Evolutionary conservation across 768 basidiomycete species (phyloP).

Genomic region (Hypsizygus marmoreus): DNA sequence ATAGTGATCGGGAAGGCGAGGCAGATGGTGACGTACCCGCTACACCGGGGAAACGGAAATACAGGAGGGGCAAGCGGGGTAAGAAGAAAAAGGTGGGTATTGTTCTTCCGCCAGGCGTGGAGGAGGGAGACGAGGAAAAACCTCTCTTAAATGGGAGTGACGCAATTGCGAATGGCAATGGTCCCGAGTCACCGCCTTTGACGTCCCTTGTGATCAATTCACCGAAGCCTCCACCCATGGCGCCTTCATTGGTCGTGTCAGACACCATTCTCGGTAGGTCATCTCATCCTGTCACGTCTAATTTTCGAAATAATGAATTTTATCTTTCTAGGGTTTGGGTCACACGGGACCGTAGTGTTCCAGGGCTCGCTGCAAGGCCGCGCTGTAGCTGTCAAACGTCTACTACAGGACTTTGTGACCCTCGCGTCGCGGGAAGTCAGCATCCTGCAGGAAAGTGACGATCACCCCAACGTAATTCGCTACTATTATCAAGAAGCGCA

Average conservation of each 20-base stretch:
- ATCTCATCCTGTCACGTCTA: neutral
- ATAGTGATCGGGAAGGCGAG: conserved; percentile 54
- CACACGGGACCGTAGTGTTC: conserved; percentile 95
- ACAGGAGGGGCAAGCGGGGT: conserved; percentile 51
- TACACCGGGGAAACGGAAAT: conserved; percentile 48
- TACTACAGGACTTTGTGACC: conserved; percentile 93
- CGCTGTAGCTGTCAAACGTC: conserved; percentile 96
- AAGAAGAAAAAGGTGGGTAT: conserved; percentile 52
- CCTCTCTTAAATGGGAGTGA: conserved; percentile 26
- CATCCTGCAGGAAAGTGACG: conserved; percentile 94
- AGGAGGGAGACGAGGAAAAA: conserved; percentile 31
- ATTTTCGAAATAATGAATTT: conserved; percentile 7
- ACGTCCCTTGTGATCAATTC: conserved; percentile 26
- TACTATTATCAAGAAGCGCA: conserved; percentile 97
- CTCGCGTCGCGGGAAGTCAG: conserved; percentile 92
- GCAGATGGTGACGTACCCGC: conserved; percentile 33
- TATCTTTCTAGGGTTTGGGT: conserved; percentile 83
- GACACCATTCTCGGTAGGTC: conserved; percentile 71
- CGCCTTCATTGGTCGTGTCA: conserved; percentile 67
- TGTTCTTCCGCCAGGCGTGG: conserved; percentile 39
- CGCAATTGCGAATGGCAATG: conserved; percentile 5
- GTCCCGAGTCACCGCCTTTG: conserved; percentile 12
- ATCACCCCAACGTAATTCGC: conserved; percentile 97
- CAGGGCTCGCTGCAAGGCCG: conserved; percentile 95
- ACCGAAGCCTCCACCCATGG: conserved; percentile 24